Percentiles rank a stretch among this genome's conserved stretches.
Conservation (phyloP, 768 basidiomycete species). For the Clitopilus hobsonii region DNA sequence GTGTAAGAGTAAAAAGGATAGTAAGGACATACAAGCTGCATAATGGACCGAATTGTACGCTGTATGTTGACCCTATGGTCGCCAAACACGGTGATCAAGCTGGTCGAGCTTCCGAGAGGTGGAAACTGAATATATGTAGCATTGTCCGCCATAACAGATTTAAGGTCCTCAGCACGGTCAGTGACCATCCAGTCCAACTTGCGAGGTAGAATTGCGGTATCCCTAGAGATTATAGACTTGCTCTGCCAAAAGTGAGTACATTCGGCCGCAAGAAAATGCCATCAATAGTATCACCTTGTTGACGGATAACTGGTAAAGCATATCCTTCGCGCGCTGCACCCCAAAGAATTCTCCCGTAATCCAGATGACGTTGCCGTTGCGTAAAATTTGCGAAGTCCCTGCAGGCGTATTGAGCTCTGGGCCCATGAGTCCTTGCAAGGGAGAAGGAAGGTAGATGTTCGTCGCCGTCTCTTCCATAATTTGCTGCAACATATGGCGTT, state of each 20-base stretch:
- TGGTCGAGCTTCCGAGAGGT: conserved; percentile 86
- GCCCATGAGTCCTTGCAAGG: conserved; percentile 81
- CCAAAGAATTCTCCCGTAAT: conserved; percentile 98
- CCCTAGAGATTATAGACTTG: conserved; percentile 85
- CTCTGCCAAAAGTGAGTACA: conserved; percentile 42
- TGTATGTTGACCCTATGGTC: conserved; percentile 94
- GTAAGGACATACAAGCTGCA: conserved; percentile 74
- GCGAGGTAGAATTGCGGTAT: conserved; percentile 90
- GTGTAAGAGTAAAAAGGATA: not conserved
- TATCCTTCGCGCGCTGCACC: conserved; percentile 91
- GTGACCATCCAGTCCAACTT: conserved; percentile 99
- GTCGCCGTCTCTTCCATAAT: conserved; percentile 98
- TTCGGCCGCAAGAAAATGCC: not conserved
- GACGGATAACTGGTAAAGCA: conserved; percentile 84
- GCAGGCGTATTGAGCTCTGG: conserved; percentile 48
- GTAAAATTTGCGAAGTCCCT: conserved; percentile 36
- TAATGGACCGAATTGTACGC: conserved; percentile 88
- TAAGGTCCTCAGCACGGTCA: conserved; percentile 93
- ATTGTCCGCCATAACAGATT: conserved; percentile 91
- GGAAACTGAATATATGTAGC: conserved; percentile 95
- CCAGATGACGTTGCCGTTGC: conserved; percentile 80
- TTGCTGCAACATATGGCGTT: conserved; percentile 79
- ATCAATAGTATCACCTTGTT: conserved; percentile 59
- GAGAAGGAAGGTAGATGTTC: conserved; percentile 92
- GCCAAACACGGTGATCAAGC: conserved; percentile 89